phyloP scores from a whole-genome alignment of 2,329 filamentous ascomycete species.

The Verticillium isaacii region DNA sequence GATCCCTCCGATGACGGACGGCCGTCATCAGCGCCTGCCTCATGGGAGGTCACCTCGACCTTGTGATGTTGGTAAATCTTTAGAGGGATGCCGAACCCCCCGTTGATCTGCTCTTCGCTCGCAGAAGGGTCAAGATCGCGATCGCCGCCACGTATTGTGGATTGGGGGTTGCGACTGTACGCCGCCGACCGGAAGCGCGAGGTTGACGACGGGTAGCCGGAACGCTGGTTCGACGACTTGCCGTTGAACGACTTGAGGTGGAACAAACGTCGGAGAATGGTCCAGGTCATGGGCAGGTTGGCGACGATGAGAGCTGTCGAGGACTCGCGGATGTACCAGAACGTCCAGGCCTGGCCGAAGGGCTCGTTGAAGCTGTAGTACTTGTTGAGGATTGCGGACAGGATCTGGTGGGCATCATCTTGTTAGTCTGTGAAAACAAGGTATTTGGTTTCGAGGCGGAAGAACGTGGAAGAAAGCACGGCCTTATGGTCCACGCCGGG shows the following conservation, averaged over 20 bases:
- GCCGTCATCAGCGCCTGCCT: background rate
- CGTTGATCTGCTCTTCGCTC: constrained; percentile 33
- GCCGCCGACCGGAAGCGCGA: constrained; percentile 17
- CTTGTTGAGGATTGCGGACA: constrained; percentile 38
- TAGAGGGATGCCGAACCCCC: constrained; percentile 23
- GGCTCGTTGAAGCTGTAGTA: constrained; percentile 35
- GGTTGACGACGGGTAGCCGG: constrained; percentile 14
- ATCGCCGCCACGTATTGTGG: constrained; percentile 9
- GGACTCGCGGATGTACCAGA: constrained; percentile 41
- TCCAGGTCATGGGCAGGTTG: constrained; percentile 39
- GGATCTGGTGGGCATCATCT: constrained; percentile 30
- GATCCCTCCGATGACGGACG: background rate
- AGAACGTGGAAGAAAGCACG: too few species aligned
- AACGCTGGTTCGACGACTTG: constrained; percentile 21
- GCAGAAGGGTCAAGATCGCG: constrained; percentile 21
- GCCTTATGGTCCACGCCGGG: too few species aligned
- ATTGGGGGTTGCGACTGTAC: constrained; percentile 16
- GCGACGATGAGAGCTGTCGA: constrained; percentile 39
- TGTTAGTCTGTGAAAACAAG: background rate
- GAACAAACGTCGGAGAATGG: constrained; percentile 32
- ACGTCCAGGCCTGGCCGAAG: constrained; percentile 32
- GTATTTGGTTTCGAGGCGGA: too few species aligned
- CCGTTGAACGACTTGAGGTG: constrained; percentile 26
- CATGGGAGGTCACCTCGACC: constrained; percentile 18
- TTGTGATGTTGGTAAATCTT: constrained; percentile 31